Evolutionary conservation across 2,329 filamentous ascomycete species (phyloP), one percentile per base, ranked within the genome.

Genomic region (Monilinia polystroma): DNA sequence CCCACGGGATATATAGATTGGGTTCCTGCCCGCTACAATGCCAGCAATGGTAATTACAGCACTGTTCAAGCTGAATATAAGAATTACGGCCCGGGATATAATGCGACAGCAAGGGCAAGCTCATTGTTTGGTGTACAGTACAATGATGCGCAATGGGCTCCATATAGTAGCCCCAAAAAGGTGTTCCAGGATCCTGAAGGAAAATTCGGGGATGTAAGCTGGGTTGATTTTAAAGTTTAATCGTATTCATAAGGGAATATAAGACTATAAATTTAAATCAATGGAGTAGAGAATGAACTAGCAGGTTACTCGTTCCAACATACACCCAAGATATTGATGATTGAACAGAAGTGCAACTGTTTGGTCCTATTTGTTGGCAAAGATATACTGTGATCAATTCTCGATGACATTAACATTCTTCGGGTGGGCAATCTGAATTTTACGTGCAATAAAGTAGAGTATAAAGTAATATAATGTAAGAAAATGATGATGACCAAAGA

Each of bases 1-100:
- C 72, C 78, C 0, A 77, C 75, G 2, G 84, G 84, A 1, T 87
- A 84, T 70, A 83, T 83, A 52, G 74, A 81, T 23, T 86, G 84
- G 84, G 7, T 32, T 49, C 56, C 69, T 10, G 11, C 63, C 2
- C 53, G 68, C 23, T 74, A 72, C 64, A 51, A 62, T 62, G 29
- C 3, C 49, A 63, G 4, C 78, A 75, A 11, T 52, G 58, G 58
- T 20, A 38, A 38, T 1, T 51, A 81, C 79, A 68, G 78, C 77
- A 62, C 84, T 0, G 74, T 83, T 1, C 82, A 84, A 81, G 84
- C 82, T 0, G 84, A 85, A 75, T 86, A 83, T 71, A 73, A 77
- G 60, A 74, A 78, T 49, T 82, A 76, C 67, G 84, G 84, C 0
- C 81, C 83, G 0, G 84, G 84, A 0, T 85, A 79, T 73, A 83